A percentile compares a stretch with the other conserved stretches of the same genome.
Evolutionary conservation across 139 green algal genomes (phyloP).

Genomic region (Deuterostichococcus epilithicus): DNA sequence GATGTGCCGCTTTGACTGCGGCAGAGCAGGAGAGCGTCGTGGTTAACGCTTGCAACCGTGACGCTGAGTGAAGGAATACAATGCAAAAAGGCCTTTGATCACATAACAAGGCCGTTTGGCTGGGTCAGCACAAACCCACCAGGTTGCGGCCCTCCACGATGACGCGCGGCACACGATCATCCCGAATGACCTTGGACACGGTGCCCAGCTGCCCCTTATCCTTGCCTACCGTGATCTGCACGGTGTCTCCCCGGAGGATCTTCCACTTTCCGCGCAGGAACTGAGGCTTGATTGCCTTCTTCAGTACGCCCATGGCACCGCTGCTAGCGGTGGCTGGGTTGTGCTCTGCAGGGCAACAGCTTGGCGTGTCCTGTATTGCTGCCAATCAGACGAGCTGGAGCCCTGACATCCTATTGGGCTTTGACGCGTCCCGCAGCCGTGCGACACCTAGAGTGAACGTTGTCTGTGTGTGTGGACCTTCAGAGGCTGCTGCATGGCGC

Average conservation of each 20-base stretch:
- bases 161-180: slow-evolving; percentile 46
- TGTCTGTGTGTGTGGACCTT: too few species aligned
- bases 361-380: too few species aligned
- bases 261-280: slow-evolving; percentile 48
- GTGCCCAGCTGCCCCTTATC: slow-evolving; percentile 62
- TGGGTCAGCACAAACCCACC: slow-evolving; percentile 51
- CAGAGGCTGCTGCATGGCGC: too few species aligned
- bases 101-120: too few species aligned
- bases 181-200: slow-evolving; percentile 50
- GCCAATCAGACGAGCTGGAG: too few species aligned
- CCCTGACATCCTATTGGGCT: too few species aligned
- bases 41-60: not conserved
- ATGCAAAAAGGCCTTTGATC: too few species aligned
- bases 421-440: too few species aligned
- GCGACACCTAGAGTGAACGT: too few species aligned
- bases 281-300: slow-evolving; percentile 36
- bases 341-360: not conserved
- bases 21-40: not conserved
- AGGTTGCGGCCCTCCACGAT: slow-evolving; percentile 73
- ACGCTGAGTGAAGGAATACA: not conserved
- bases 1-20: slow-evolving; percentile 62
- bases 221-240: slow-evolving; percentile 67
- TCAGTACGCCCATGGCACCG: slow-evolving; percentile 24
- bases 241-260: slow-evolving; percentile 56
- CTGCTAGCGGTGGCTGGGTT: not conserved